These are phyloP conservation scores for Paramecium sonneborni DNA, from an alignment of 73 alveolate species.

Conservation along the genomic window DNA sequence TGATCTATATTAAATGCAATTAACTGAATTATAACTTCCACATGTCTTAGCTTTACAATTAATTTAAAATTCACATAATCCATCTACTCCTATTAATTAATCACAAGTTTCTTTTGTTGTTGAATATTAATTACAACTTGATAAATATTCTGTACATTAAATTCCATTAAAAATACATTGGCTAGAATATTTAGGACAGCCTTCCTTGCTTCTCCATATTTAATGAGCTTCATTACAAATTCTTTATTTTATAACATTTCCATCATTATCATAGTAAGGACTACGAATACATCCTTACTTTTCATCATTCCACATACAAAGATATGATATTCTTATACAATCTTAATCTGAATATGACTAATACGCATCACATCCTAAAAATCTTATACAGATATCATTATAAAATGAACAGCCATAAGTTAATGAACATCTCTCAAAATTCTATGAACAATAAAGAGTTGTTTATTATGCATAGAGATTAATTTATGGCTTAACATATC, in stretches of 20 bases:
- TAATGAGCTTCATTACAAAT: background rate
- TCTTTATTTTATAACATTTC: background rate
- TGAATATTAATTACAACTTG: background rate
- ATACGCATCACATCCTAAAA: constrained; percentile 8
- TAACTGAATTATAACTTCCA: background rate
- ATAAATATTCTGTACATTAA: background rate
- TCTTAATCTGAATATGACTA: background rate
- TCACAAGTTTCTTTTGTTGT: background rate
- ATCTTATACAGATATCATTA: background rate
- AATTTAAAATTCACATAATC: background rate
- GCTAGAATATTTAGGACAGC: background rate
- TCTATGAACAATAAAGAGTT: background rate
- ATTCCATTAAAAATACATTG: background rate
- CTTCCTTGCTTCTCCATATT: background rate
- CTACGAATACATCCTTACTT: background rate
- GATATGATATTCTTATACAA: background rate
- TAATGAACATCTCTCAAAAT: background rate
- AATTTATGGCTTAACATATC: background rate
- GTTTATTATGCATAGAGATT: background rate
- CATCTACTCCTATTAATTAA: background rate
- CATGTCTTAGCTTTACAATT: background rate
- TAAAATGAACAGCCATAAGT: background rate
- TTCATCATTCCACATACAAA: background rate
- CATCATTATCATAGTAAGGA: background rate
- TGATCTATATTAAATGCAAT: background rate